phyloP scores from a whole-genome alignment of 192 early-diverging fungal genomes.

The Coemansia sp. region DNA sequence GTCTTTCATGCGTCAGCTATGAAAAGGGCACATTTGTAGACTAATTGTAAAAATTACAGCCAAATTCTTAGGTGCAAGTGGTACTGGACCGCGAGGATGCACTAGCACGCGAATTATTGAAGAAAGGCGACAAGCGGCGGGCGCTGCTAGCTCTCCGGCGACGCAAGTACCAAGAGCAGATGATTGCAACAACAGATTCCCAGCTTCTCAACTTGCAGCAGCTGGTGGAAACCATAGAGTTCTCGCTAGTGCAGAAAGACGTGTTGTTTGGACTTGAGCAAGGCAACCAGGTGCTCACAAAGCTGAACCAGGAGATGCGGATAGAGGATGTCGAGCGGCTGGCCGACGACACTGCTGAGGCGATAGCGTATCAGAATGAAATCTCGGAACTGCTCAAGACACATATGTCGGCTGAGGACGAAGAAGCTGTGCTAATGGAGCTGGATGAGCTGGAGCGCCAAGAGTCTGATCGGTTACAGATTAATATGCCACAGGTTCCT shows the following conservation, averaged over 20 bases:
- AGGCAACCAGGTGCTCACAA: conserved; percentile 73
- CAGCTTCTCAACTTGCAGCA: conserved; percentile 91
- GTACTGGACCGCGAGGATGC: conserved; percentile 80
- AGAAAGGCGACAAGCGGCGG: conserved; percentile 71
- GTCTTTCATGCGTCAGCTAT: not conserved
- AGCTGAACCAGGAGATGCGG: conserved; percentile 83
- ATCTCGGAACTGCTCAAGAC: conserved; percentile 65
- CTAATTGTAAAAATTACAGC: not conserved
- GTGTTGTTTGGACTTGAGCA: conserved; percentile 79
- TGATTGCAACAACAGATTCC: conserved; percentile 78
- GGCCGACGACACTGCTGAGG: conserved; percentile 96
- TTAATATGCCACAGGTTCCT: conserved; percentile 36
- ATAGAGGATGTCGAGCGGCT: conserved; percentile 89
- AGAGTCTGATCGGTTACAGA: conserved; percentile 26
- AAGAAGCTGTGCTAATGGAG: conserved; percentile 81
- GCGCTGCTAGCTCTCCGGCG: conserved; percentile 90
- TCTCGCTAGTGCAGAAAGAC: conserved; percentile 87
- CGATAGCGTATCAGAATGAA: conserved; percentile 93
- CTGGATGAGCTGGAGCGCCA: conserved; percentile 66
- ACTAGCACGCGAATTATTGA: conserved; percentile 75
- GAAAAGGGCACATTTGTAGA: not conserved
- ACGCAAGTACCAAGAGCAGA: conserved; percentile 93
- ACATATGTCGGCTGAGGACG: conserved; percentile 78
- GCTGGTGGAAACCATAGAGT: conserved; percentile 86
- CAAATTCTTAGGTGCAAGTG: conserved; percentile 61